Evolutionary conservation across 148 eudicot genomes (phyloP).

Genomic region (Bassia scoparia): DNA sequence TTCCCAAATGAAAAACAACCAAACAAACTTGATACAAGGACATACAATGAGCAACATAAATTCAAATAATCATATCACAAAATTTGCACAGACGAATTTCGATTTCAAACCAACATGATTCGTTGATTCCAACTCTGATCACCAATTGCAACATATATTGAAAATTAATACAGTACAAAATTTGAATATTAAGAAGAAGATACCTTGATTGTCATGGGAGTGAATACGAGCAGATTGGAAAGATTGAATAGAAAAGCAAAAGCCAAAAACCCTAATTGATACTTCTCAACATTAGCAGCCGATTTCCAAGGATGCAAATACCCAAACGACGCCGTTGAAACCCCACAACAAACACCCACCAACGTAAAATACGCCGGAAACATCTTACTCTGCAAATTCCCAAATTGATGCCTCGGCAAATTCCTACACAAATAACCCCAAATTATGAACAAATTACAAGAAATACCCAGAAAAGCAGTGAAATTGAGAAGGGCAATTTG

Average conservation of each 20-base stretch:
- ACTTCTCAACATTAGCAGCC: constrained; percentile 61
- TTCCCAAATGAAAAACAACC: no score
- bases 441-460: neutral
- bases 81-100: no score
- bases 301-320: constrained; percentile 92
- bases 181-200: neutral
- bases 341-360: constrained; percentile 85
- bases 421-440: constrained; percentile 42
- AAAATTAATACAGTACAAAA: no score
- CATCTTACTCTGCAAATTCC: constrained; percentile 97
- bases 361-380: constrained; percentile 87
- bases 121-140: neutral
- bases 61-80: no score
- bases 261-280: constrained; percentile 70
- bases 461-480: no score
- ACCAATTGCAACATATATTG: neutral
- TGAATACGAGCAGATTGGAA: constrained; percentile 73
- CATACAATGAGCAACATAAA: no score
- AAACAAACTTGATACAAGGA: no score
- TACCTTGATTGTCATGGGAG: constrained; percentile 95
- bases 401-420: constrained; percentile 94
- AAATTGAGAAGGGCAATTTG: neutral
- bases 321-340: constrained; percentile 68
- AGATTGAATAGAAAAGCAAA: constrained; percentile 70
- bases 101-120: neutral